These are phyloP conservation scores for Aspergillus carbonarius DNA, from an alignment of 2,329 filamentous ascomycete genomes.

Conservation along the genomic window DNA sequence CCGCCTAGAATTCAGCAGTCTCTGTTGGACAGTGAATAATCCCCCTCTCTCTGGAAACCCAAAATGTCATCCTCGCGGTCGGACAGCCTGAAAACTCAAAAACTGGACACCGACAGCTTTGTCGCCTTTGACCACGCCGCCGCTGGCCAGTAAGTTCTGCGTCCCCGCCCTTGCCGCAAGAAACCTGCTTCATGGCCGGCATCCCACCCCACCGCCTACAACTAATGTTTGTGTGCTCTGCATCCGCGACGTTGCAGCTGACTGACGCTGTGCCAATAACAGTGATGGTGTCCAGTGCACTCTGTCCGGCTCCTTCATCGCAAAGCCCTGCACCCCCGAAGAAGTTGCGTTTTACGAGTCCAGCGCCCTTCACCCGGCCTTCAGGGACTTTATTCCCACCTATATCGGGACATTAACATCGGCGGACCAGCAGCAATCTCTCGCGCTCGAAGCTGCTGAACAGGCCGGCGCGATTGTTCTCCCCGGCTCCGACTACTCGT, in stretches of 20 bases:
- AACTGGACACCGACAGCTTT: constrained; percentile 40
- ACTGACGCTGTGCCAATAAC: constrained; percentile 5
- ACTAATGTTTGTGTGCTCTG: background rate
- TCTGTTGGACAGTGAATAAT: constrained; percentile 7
- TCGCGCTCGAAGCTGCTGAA: constrained; percentile 50
- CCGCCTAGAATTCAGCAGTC: constrained; percentile 8
- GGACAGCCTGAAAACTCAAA: constrained; percentile 33
- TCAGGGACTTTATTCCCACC: constrained; percentile 77
- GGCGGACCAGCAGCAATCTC: constrained; percentile 50
- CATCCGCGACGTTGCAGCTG: background rate
- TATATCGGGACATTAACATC: constrained; percentile 79
- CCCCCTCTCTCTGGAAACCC: background rate
- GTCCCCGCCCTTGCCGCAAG: background rate
- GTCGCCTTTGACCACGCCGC: constrained; percentile 48
- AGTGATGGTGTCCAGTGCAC: constrained; percentile 92
- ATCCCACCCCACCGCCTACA: constrained; percentile 12
- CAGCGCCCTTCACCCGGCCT: constrained; percentile 66
- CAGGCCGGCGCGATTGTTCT: constrained; percentile 36
- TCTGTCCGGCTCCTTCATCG: constrained; percentile 76
- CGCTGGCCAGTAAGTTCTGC: constrained; percentile 49
- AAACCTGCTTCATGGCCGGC: background rate
- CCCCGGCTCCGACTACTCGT: constrained; percentile 23
- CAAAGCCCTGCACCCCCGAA: constrained; percentile 85
- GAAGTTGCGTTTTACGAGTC: constrained; percentile 91
- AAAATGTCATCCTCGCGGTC: constrained; percentile 36